Base-by-base conservation (phyloP, 495 filamentous ascomycete species). In the Xylaria venustula region DNA sequence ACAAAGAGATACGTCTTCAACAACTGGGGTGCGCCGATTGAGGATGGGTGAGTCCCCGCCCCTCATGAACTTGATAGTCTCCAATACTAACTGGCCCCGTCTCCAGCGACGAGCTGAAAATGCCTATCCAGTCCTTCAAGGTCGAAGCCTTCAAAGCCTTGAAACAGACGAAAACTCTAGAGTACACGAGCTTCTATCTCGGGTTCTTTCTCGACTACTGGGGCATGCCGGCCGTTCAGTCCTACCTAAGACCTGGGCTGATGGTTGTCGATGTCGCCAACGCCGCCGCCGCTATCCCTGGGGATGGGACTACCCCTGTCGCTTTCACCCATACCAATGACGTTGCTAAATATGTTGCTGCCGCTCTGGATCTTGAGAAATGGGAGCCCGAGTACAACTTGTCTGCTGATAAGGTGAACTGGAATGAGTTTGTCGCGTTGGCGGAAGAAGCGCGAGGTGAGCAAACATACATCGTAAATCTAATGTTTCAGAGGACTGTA, bases 131-230 rank as follows among this genome's bases (percentile, higher is more conserved):
- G 23, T 57, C 61, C 34, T 60, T 61, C 42, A 65, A 67, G 32
- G 40, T 62, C 50, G 54, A 64, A 1, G 60, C 65, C 25, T 28
- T 63, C 6, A 45, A 66, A 1, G 65, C 51, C 11, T 61, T 75
- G 57, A 49, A 65, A 20, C 58, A 61, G 20, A 65, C 66, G 11
- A 40, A 37, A 14, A 55, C 64, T 22, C 75, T 85, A 17, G 70
- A 83, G 58, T 82, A 70, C 46, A 86, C 83, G 28, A 66, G 71
- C 5, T 72, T 85, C 32, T 69, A 74, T 37, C 79, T 74, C 25
- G 84, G 81, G 2, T 79, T 76, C 65, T 84, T 85, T 61, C 77
- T 84, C 69, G 81, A 87, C 63, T 84, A 83, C 65, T 85, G 71
- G 68, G 79, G 77, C 30, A 75, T 81, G 70, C 81, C 80, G 19